A percentile compares a stretch with the other conserved stretches of the same genome.
Conservation (phyloP, 2,329 filamentous ascomycete genomes). For the Hirsutella minnesotensis region DNA sequence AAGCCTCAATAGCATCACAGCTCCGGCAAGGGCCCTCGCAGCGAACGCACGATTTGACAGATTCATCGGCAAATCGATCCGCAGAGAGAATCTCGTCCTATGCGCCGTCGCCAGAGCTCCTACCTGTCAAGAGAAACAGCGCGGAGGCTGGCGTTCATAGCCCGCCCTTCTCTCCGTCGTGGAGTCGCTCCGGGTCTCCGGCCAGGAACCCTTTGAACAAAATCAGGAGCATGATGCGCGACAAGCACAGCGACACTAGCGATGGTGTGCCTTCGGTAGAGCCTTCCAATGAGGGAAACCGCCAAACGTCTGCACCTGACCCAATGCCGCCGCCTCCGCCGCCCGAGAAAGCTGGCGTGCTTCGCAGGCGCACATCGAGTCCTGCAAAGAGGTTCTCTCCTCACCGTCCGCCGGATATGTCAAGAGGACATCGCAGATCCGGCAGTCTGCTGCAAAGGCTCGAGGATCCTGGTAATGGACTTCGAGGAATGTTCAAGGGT, state of each 20-base stretch:
- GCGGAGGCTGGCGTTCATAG: constrained; percentile 48
- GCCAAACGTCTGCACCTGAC: constrained; percentile 15
- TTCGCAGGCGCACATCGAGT: constrained; percentile 6
- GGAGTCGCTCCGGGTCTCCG: constrained; percentile 53
- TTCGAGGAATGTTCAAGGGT: constrained; percentile 65
- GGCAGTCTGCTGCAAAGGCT: constrained; percentile 33
- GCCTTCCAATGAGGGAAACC: constrained; percentile 21
- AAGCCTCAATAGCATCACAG: constrained; percentile 10
- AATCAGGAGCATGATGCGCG: constrained; percentile 43
- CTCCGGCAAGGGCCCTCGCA: constrained; percentile 18
- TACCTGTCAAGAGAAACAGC: constrained; percentile 31
- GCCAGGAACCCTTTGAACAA: constrained; percentile 45
- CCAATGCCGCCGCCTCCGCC: constrained; percentile 11
- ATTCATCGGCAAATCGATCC: constrained; percentile 21
- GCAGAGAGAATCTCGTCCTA: constrained; percentile 33
- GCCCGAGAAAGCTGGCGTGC: constrained; percentile 10
- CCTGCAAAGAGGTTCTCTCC: constrained; percentile 22
- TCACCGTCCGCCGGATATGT: constrained; percentile 7
- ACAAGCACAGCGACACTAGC: constrained; percentile 36
- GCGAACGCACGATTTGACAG: constrained; percentile 35
- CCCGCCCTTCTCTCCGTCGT: constrained; percentile 49
- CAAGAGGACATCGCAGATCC: constrained; percentile 29
- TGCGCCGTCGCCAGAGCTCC: constrained; percentile 41
- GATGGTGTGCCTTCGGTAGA: constrained; percentile 16
- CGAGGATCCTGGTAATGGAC: constrained; percentile 18